Percentiles rank a stretch among this genome's conserved stretches.
These are phyloP conservation scores for Dysphania ambrosioides DNA, from an alignment of 148 eudicot genomes.

Conservation along the genomic window DNA sequence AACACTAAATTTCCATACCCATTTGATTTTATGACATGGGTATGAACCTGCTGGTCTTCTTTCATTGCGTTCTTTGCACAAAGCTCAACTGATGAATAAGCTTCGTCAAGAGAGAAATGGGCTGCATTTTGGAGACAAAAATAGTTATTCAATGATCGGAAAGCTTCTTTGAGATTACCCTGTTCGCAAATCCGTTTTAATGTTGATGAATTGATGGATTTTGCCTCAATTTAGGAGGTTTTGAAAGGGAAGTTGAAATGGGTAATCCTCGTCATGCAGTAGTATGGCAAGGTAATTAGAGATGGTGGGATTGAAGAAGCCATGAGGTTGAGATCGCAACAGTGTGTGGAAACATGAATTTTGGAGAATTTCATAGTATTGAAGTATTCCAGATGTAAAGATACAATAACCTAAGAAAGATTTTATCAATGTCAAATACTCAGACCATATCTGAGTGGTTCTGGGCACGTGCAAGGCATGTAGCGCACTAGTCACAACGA, in stretches of 20 bases:
- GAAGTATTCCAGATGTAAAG: too few relatives aligned
- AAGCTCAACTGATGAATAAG: conserved; percentile 55
- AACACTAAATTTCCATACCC: conserved; percentile 34
- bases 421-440: too few relatives aligned
- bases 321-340: conserved; percentile 16
- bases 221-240: conserved; percentile 24
- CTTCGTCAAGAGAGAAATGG: conserved; percentile 45
- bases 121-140: conserved; percentile 23
- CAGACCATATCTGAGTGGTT: too few relatives aligned
- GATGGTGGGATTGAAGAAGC: conserved; percentile 28
- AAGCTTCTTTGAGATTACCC: conserved; percentile 42
- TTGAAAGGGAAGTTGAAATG: conserved; percentile 14
- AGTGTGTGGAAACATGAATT: not conserved
- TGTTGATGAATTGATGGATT: conserved; percentile 27
- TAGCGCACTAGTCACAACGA: too few relatives aligned
- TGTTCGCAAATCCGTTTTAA: conserved; percentile 38
- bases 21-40: conserved; percentile 46
- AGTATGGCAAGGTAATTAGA: conserved; percentile 7
- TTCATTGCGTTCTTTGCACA: conserved; percentile 52
- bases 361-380: not conserved
- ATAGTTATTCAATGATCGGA: conserved; percentile 38
- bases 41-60: conserved; percentile 62
- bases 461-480: too few relatives aligned
- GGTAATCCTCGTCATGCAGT: conserved; percentile 22
- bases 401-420: too few relatives aligned